A percentile compares a stretch with the other conserved stretches of the same genome.
phyloP scores from a whole-genome alignment of 805 yeast genomes.

The Candida sanyiensis region DNA sequence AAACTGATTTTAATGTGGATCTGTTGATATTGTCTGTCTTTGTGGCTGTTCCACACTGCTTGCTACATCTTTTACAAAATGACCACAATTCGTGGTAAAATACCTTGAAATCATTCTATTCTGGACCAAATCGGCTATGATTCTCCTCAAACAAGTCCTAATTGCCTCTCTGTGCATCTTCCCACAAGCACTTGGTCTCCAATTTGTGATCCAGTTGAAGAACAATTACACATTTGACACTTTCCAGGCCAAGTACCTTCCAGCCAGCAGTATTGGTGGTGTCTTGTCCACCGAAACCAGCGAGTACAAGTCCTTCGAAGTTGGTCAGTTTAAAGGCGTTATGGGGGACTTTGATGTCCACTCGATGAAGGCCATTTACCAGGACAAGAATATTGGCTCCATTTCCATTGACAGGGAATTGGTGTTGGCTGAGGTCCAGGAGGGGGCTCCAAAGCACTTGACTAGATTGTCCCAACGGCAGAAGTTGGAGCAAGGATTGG shows the following conservation, averaged over 20 bases:
- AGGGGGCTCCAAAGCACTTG: conserved; percentile 39
- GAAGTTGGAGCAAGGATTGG: conserved; percentile 22
- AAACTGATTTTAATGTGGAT: too few relatives aligned
- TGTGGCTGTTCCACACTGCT: too few relatives aligned
- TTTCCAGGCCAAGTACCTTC: conserved; percentile 17
- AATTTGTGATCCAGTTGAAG: conserved; percentile 27
- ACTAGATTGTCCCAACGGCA: conserved; percentile 35
- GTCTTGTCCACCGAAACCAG: conserved; percentile 13
- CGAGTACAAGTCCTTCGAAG: conserved; percentile 21
- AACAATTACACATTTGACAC: conserved; percentile 16
- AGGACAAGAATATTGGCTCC: conserved; percentile 31
- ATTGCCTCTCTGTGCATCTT: not conserved
- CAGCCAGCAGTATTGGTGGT: conserved; percentile 8
- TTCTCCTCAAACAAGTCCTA: not conserved
- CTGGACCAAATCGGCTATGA: conserved; percentile 1
- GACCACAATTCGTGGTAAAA: too few relatives aligned
- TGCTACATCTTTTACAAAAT: too few relatives aligned
- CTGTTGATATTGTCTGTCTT: too few relatives aligned
- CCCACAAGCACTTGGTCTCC: conserved; percentile 9
- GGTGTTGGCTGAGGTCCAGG: conserved; percentile 34
- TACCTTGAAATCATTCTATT: too few relatives aligned
- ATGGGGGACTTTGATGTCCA: conserved; percentile 32
- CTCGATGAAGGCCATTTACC: conserved; percentile 27
- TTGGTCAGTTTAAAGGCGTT: conserved; percentile 32
- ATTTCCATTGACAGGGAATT: conserved; percentile 33